Conservation (phyloP, 192 early-diverging fungal species). For the Funneliformis geosporum region DNA sequence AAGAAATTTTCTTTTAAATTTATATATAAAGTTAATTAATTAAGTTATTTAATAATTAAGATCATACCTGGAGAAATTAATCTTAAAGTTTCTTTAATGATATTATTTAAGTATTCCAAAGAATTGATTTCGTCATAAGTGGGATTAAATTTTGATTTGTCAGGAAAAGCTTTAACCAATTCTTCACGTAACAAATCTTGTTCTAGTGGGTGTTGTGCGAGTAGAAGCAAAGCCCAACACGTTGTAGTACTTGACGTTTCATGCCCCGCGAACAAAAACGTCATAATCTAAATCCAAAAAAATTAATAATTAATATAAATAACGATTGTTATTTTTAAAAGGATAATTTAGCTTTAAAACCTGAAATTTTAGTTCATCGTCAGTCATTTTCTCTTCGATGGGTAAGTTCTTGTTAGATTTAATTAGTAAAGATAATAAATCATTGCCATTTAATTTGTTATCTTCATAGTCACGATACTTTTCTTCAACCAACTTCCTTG, state of each 20-base stretch:
- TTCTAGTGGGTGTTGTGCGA: slow-evolving; percentile 46
- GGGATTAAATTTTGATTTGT: slow-evolving; percentile 43
- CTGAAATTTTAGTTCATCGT: slow-evolving; percentile 48
- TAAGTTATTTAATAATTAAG: neutral
- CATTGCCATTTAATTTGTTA: slow-evolving; percentile 33
- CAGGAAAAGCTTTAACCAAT: slow-evolving; percentile 42
- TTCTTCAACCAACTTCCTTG: slow-evolving; percentile 39
- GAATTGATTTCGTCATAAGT: slow-evolving; percentile 49
- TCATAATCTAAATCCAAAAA: neutral
- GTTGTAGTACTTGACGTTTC: slow-evolving; percentile 53
- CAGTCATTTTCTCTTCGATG: slow-evolving; percentile 42
- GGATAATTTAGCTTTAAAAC: neutral
- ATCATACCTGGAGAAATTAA: slow-evolving; percentile 43
- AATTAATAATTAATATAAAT: neutral
- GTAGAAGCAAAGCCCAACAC: slow-evolving; percentile 55
- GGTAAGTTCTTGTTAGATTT: slow-evolving; percentile 44
- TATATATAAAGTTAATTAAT: neutral
- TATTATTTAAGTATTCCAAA: slow-evolving; percentile 53
- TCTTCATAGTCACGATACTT: slow-evolving; percentile 32
- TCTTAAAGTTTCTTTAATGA: slow-evolving; percentile 54
- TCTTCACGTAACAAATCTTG: slow-evolving; percentile 52
- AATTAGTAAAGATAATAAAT: slow-evolving; percentile 50
- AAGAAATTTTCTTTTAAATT: too few species aligned
- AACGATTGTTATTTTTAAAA: neutral
- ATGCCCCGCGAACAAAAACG: slow-evolving; percentile 48